Evolutionary conservation across 805 yeast genomes (phyloP).

Genomic region (Metschnikowia borealis): DNA sequence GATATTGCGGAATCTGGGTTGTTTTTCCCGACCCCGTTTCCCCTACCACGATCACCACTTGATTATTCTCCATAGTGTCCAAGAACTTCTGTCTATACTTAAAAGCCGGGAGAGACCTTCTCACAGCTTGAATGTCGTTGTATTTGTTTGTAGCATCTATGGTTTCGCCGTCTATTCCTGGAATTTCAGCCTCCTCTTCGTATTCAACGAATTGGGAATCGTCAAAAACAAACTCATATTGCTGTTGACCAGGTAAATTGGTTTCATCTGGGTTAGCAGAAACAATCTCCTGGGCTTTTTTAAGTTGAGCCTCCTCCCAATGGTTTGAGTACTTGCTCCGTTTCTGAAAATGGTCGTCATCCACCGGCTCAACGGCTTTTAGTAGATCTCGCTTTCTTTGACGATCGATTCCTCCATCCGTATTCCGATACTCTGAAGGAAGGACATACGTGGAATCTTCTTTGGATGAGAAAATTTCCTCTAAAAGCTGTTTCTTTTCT

Average conservation of each 20-base stretch:
- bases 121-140: slow-evolving; percentile 41
- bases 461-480: slow-evolving; percentile 1
- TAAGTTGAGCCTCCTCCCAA: slow-evolving; percentile 55
- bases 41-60: slow-evolving; percentile 72
- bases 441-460: slow-evolving; percentile 18
- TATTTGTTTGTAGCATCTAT: slow-evolving; percentile 4
- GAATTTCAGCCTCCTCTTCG: slow-evolving; percentile 36
- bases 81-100: slow-evolving; percentile 57
- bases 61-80: slow-evolving; percentile 55
- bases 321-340: slow-evolving; percentile 24
- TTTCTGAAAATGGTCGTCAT: slow-evolving; percentile 19
- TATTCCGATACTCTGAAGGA: slow-evolving; percentile 56
- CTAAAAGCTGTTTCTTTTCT: slow-evolving; percentile 10
- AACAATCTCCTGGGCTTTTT: slow-evolving; percentile 33
- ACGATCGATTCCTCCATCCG: slow-evolving; percentile 49
- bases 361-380: slow-evolving; percentile 18
- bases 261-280: slow-evolving; percentile 36
- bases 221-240: slow-evolving; percentile 77
- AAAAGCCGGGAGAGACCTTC: slow-evolving; percentile 74
- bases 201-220: slow-evolving; percentile 58
- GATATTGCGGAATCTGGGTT: slow-evolving; percentile 85
- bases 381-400: slow-evolving; percentile 52
- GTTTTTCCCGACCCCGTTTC: slow-evolving; percentile 96
- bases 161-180: slow-evolving; percentile 25
- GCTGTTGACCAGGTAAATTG: slow-evolving; percentile 36